phyloP scores from a whole-genome alignment of 2,329 filamentous ascomycete genomes.

The Gyromitra esculenta region DNA sequence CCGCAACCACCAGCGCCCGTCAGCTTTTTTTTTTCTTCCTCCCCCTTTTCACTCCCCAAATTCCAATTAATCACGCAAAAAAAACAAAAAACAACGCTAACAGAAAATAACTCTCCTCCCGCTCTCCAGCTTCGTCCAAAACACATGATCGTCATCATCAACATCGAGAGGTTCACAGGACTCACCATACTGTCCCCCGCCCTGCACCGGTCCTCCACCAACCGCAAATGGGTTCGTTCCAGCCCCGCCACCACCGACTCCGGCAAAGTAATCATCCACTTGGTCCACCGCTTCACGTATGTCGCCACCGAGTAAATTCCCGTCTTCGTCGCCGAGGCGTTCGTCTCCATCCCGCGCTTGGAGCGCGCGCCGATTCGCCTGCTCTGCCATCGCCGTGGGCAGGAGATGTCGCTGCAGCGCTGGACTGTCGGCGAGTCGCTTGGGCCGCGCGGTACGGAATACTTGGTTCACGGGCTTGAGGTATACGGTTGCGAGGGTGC shows the following conservation, averaged over 20 bases:
- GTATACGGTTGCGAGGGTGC: conserved; percentile 95
- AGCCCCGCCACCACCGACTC: conserved; percentile 62
- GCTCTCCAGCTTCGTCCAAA: conserved; percentile 68
- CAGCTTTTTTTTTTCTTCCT: background rate
- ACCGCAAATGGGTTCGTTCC: conserved; percentile 53
- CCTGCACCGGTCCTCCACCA: conserved; percentile 46
- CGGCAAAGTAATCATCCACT: conserved; percentile 89
- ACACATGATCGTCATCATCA: conserved; percentile 62
- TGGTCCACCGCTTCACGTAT: conserved; percentile 79
- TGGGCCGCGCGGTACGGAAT: conserved; percentile 85
- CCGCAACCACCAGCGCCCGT: conserved; percentile 59
- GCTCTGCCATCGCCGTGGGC: conserved; percentile 64
- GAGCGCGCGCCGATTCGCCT: conserved; percentile 56
- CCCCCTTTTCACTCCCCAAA: too few relatives aligned
- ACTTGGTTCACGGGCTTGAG: conserved; percentile 97
- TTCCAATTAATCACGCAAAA: too few relatives aligned
- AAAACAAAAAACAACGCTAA: conserved; percentile 53
- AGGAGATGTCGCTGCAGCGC: conserved; percentile 80
- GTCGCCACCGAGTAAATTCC: conserved; percentile 61
- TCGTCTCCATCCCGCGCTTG: conserved; percentile 54
- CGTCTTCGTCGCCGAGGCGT: conserved; percentile 24
- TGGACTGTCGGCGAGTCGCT: conserved; percentile 81
- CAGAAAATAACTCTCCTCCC: conserved; percentile 65
- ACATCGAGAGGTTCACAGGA: conserved; percentile 68
- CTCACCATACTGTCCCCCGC: conserved; percentile 54